Evolutionary conservation across 2,329 filamentous ascomycete species (phyloP).

Genomic region (Emydomyces testavorans): DNA sequence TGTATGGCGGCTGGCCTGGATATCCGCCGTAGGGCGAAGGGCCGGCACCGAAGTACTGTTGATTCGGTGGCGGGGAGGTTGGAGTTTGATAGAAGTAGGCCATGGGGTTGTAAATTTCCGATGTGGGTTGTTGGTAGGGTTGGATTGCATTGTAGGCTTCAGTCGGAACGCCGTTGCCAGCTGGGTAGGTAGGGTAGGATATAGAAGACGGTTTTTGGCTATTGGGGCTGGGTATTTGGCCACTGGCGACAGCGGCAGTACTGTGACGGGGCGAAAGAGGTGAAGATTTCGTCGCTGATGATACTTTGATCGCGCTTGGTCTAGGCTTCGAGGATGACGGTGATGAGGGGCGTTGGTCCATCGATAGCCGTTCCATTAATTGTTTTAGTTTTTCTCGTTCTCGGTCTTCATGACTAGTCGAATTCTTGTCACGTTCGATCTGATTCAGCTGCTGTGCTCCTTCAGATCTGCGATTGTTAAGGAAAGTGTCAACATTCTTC

Average conservation of each 20-base stretch:
- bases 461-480: slow-evolving; percentile 85
- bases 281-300: slow-evolving; percentile 19
- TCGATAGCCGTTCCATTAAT: slow-evolving; percentile 90
- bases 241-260: not conserved
- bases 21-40: slow-evolving; percentile 26
- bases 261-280: slow-evolving; percentile 32
- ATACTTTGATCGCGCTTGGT: slow-evolving; percentile 24
- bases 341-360: slow-evolving; percentile 49
- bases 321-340: slow-evolving; percentile 36
- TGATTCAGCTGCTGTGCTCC: slow-evolving; percentile 78
- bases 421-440: slow-evolving; percentile 67
- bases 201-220: not conserved
- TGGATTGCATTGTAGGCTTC: slow-evolving; percentile 5
- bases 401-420: slow-evolving; percentile 55
- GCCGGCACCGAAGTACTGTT: slow-evolving; percentile 30
- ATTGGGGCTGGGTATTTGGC: slow-evolving; percentile 5
- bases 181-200: slow-evolving; percentile 20
- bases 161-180: slow-evolving; percentile 15
- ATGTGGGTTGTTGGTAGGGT: slow-evolving; percentile 26
- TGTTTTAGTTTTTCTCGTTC: slow-evolving; percentile 77
- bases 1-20: slow-evolving; percentile 30
- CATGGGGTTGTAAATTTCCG: slow-evolving; percentile 42
- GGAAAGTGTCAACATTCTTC: slow-evolving; percentile 94
- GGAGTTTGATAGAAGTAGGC: slow-evolving; percentile 37
- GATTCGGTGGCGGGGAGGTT: slow-evolving; percentile 34